Percentiles rank a stretch among this genome's conserved stretches.
Evolutionary conservation across 768 basidiomycete species (phyloP).

Genomic region (Trametes coccinea): DNA sequence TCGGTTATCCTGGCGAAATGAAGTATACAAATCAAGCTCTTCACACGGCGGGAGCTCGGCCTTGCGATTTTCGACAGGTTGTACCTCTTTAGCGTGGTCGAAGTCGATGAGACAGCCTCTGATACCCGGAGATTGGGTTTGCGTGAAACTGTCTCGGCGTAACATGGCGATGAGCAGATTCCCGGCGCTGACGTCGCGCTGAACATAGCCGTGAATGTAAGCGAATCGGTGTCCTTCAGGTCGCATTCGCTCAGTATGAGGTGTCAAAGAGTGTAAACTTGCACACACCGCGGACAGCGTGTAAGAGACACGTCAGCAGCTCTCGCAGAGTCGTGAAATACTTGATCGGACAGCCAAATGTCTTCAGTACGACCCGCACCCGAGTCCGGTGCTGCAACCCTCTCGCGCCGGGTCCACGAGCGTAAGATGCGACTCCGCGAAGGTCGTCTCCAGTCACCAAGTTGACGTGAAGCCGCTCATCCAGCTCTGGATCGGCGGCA

Average conservation of each 20-base stretch:
- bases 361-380: not conserved
- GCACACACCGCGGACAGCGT: not conserved
- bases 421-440: not conserved
- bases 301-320: not conserved
- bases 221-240: not conserved
- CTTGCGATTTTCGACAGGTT: not conserved
- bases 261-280: not conserved
- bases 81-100: not conserved
- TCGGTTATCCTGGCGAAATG: not conserved
- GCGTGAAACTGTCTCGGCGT: not conserved
- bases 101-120: not conserved
- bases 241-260: not conserved
- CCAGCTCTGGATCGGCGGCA: not conserved
- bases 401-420: not conserved
- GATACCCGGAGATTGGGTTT: not conserved
- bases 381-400: not conserved
- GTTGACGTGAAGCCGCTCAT: not conserved
- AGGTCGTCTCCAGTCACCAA: not conserved
- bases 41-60: not conserved
- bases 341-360: not conserved
- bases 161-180: not conserved
- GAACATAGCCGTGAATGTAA: not conserved
- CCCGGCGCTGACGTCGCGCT: not conserved
- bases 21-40: not conserved
- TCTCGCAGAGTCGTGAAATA: not conserved